Conservation (phyloP, 2,329 filamentous ascomycete genomes). For the Pseudogymnoascus sp. region DNA sequence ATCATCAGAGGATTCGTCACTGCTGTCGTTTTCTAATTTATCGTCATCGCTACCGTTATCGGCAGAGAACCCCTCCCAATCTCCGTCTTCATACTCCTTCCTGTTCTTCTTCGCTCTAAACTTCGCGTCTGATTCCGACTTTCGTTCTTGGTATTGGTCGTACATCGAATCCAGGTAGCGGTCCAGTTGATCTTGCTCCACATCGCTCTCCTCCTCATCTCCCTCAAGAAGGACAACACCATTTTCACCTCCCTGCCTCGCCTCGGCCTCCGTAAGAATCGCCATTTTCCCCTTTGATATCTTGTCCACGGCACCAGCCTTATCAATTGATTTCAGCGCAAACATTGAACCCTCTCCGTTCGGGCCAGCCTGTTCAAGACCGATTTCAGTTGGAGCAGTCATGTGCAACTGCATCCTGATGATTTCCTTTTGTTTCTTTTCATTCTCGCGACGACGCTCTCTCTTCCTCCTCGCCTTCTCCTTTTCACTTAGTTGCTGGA, state of each 20-base stretch:
- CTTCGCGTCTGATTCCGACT: constrained; percentile 74
- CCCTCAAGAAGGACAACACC: constrained; percentile 44
- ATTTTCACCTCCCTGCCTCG: constrained; percentile 51
- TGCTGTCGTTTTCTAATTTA: constrained; percentile 52
- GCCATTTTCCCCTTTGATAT: constrained; percentile 75
- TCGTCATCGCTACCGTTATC: constrained; percentile 52
- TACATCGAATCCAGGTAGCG: constrained; percentile 82
- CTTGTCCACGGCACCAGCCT: constrained; percentile 59
- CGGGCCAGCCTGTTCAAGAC: constrained; percentile 76
- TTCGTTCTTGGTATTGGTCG: constrained; percentile 71
- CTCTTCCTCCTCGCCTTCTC: constrained; percentile 71
- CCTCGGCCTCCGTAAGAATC: constrained; percentile 48
- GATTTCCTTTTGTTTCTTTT: constrained; percentile 88
- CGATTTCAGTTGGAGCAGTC: constrained; percentile 91
- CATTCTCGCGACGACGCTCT: constrained; percentile 79
- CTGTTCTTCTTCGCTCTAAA: constrained; percentile 83
- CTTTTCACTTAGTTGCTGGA: constrained; percentile 74
- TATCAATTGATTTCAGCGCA: constrained; percentile 71
- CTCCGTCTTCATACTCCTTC: constrained; percentile 71
- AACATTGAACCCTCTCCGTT: constrained; percentile 80
- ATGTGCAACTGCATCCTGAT: constrained; percentile 97
- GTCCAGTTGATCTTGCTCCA: constrained; percentile 76
- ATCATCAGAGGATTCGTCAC: constrained; percentile 54
- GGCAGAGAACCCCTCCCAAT: constrained; percentile 84
- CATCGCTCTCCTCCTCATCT: constrained; percentile 59